Evolutionary conservation across 495 filamentous ascomycete genomes (phyloP), one percentile per base, ranked within the genome.

Genomic region (Hamigera avellanea): DNA sequence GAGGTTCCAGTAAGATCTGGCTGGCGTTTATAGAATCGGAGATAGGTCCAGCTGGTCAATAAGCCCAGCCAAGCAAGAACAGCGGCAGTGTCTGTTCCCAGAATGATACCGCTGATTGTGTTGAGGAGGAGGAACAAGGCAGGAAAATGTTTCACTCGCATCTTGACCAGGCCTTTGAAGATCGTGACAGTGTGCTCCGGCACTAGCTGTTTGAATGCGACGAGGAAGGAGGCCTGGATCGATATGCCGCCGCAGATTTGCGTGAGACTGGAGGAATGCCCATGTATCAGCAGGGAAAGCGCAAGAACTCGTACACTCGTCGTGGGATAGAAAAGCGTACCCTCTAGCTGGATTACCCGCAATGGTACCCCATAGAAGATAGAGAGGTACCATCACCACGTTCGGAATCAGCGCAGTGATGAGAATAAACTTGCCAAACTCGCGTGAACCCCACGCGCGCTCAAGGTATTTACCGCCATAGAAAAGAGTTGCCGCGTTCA

Each of bases 171-270:
- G 37, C 85, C 84, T 43, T 80, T 78, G 63, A 93, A 84, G 43
- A 98, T 72, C 0, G 87, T 83, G 26, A 98, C 89, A n/a, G 91
- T 96, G 60, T 98, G 91, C 52, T 94, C 86, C 18, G 91, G 91
- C 14, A 96, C 85, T 23, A 98, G 83, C 57, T 98, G 93, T 61
- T 94, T 95, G 64, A 96, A 95, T 37, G 91, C 85, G 49, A 98
- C 87, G 40, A 98, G 80, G 66, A 95, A 96, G 41, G 84, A 86
- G 21, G 83, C 85, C 59, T 95, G 88, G 34, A 95, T 70, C 10
- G 86, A 76, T 42, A 93, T 78, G 29, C 83, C 87, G 42, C 93
- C 93, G 50, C 80, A 83, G 48, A 95, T 83, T 38, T 84, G 76
- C 26, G 76, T 80, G 28, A 81, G 62, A 21, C 81, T 91, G 31